These are phyloP conservation scores for Camellia japonica DNA, from an alignment of 148 eudicot species.

Conservation along the genomic window DNA sequence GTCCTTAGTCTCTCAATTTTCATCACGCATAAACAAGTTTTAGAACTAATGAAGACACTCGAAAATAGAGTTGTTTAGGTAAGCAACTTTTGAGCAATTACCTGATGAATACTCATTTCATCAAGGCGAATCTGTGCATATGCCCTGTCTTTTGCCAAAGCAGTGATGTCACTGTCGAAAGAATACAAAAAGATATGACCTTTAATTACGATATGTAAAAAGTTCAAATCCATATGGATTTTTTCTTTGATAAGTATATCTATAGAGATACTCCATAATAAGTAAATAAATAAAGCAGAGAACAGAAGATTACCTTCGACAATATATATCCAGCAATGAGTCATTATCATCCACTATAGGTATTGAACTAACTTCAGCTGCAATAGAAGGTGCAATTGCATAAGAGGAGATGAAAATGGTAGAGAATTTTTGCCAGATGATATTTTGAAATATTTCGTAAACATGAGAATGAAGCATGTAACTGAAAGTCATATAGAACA, in stretches of 20 bases:
- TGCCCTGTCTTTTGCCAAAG: constrained; percentile 85
- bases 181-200: background rate
- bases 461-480: background rate
- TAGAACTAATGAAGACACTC: background rate
- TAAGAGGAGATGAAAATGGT: constrained; percentile 9
- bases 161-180: constrained; percentile 75
- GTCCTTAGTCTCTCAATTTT: background rate
- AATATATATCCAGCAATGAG: constrained; percentile 80
- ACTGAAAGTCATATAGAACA: background rate
- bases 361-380: constrained; percentile 92
- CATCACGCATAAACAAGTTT: constrained; percentile 1
- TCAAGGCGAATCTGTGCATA: constrained; percentile 80
- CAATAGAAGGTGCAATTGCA: constrained; percentile 18
- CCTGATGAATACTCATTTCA: constrained; percentile 86
- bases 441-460: background rate
- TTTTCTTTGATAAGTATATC: too few species aligned
- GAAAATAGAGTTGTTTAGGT: background rate
- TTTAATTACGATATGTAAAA: background rate
- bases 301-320: constrained; percentile 59
- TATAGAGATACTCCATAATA: background rate
- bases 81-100: constrained; percentile 17
- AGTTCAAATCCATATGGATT: background rate
- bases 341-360: constrained; percentile 93
- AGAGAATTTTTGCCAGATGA: background rate
- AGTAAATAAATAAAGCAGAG: constrained; percentile 6